Base-by-base conservation (phyloP, 2,329 filamentous ascomycete genomes). In the Colletotrichum phormii region DNA sequence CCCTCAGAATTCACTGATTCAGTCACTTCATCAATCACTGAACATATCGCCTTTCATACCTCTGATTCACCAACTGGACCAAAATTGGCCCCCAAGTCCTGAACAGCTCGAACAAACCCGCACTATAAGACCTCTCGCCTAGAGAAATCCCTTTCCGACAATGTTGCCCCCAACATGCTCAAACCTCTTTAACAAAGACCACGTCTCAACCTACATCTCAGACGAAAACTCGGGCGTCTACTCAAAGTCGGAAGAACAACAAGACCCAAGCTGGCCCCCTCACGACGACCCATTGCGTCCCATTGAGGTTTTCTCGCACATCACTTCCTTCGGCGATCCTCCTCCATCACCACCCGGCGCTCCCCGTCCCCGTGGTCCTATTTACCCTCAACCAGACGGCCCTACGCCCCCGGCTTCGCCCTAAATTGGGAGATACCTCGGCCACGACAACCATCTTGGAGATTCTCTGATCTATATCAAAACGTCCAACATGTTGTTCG, bases 301-400 rank as follows among this genome's bases (percentile, higher is more conserved):
- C 33, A 57, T 67, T 9, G 18, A 35, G 2, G 26, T 29, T 29
- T 29, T 29, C 26, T 29, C 26, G 26, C 26, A 4, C 26, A 42
- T 11, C 37, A 12, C 4, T 55, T 15, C 58, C 65, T 9, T 49
- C 67, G 31, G 31, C 60, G 26, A 29, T 29, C 26, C 26, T 5
- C 65, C 65, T 58, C 67, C 67, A 13, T 66, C 62, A 8, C 67
- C 67, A 5, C 67, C 67, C 1, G 35, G 35, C 18, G 18, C 51
- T 31, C 54, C 53, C 33, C 51, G 62, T 22, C 49, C 57, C 29
- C 37, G 37, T 42, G 58, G 58, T 13, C 53, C 53, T 15, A n/a
- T 64, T 2, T 29, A 24, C 15, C 63, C 64, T 24, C 53, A 53
- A 5, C 64, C 64, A 26, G 53, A 66, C n/a, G 64, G 59, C 2